These are phyloP conservation scores for Aspergillus amoenus DNA, from an alignment of 2,329 filamentous ascomycete species.

Conservation along the genomic window DNA sequence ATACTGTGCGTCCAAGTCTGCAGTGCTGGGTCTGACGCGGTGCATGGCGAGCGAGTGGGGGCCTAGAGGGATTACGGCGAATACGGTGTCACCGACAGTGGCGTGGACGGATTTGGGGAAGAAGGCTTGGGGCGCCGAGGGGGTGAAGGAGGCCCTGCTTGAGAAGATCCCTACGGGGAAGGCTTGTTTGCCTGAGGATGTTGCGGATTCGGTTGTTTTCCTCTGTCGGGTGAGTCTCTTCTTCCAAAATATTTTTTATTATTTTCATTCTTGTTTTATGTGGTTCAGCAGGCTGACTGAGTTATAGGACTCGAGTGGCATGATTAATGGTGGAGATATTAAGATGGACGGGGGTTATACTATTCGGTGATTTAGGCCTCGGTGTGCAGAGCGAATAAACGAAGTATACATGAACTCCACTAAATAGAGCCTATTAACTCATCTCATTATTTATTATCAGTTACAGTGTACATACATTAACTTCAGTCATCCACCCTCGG, in stretches of 20 bases:
- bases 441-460: no score
- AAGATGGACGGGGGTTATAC: slow-evolving; percentile 43
- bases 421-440: no score
- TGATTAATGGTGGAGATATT: slow-evolving; percentile 44
- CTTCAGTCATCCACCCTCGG: no score
- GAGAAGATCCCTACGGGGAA: slow-evolving; percentile 40
- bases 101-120: slow-evolving; percentile 49
- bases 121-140: slow-evolving; percentile 42
- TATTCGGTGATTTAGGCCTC: slow-evolving; percentile 22
- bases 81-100: slow-evolving; percentile 48
- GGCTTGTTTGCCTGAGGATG: slow-evolving; percentile 41
- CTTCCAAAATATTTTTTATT: no score
- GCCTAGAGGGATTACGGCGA: slow-evolving; percentile 46
- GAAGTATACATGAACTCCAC: no score
- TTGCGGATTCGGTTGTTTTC: slow-evolving; percentile 40
- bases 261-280: neutral
- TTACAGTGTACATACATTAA: no score
- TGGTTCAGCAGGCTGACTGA: neutral
- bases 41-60: slow-evolving; percentile 52
- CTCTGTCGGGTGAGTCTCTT: slow-evolving; percentile 34
- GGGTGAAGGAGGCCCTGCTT: slow-evolving; percentile 37
- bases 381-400: neutral
- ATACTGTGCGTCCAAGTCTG: slow-evolving; percentile 51
- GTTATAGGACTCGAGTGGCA: slow-evolving; percentile 38
- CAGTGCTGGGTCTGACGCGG: slow-evolving; percentile 44